Conservation (phyloP, 129 eudicot species). For the Dittrichia graveolens region DNA sequence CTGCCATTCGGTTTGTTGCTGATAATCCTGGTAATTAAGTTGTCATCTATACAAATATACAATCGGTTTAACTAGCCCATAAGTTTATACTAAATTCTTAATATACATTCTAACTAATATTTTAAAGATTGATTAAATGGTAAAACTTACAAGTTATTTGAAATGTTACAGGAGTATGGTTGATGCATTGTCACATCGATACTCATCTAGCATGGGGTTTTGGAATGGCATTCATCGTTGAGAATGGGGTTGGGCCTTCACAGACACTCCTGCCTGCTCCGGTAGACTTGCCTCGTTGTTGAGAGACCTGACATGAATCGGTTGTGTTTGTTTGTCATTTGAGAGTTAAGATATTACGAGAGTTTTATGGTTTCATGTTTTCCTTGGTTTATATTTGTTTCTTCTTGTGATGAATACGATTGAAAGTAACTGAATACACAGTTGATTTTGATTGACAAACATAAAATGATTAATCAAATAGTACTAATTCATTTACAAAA, state of each 20-base stretch:
- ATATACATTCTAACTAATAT: neutral
- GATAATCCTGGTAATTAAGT: slow-evolving; percentile 61
- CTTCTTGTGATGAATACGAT: neutral
- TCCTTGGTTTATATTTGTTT: neutral
- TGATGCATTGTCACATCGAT: slow-evolving; percentile 71
- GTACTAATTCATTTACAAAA: neutral
- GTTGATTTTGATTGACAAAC: neutral
- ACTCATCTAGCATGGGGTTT: slow-evolving; percentile 61
- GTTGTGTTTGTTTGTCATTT: slow-evolving; percentile 13
- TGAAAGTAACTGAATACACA: neutral
- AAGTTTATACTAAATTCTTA: neutral
- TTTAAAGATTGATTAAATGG: neutral
- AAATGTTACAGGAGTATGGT: slow-evolving; percentile 56
- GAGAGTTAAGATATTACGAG: neutral
- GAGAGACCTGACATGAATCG: neutral
- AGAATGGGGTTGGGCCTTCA: slow-evolving; percentile 51
- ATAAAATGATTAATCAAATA: neutral
- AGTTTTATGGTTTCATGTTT: neutral
- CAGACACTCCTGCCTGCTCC: slow-evolving; percentile 48
- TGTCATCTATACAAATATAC: too few relatives aligned
- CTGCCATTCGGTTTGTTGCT: slow-evolving; percentile 65
- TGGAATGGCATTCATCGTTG: slow-evolving; percentile 55
- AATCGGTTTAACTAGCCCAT: neutral
- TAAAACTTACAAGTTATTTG: neutral
- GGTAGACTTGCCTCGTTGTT: slow-evolving; percentile 51